Base-by-base conservation (phyloP, 1,139 yeast species). In the Lodderomyces beijingensis region DNA sequence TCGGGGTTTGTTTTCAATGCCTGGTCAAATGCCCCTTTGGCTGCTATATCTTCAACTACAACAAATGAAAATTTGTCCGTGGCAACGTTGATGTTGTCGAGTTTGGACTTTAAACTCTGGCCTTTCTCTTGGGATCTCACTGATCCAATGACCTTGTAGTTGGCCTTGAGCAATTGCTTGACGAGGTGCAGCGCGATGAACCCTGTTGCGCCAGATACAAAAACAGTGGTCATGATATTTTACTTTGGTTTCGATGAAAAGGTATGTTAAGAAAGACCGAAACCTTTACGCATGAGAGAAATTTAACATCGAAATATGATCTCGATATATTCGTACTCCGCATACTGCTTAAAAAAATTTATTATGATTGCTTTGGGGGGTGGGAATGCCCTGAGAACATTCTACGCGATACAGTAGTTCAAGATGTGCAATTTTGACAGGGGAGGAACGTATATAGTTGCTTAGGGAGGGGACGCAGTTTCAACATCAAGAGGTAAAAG, bases 151-250 rank as follows among this genome's bases (percentile, higher is more conserved):
- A 80, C 85, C 1, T 53, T 49, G 50, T 74, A 77, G 13, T 73
- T 76, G 34, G 56, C 56, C 9, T 55, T 49, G 20, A 59, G 39
- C 25, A 63, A 46, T 5, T 44, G 44, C 33, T 55, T 50, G 27
- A 60, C 60, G 11, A 73, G 63, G 44, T 76, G 77, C 33, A 71
- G 69, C 14, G 80, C 81, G 39, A 77, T 68, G 45, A 66, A 77
- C n/a, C 83, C 82, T 12, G 77, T 65, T n/a, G 77, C 79, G 3
- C 83, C 84, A 3, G 81, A 68, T 18, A 77, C 64, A 18, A 77
- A 63, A 20, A 72, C 70, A 37, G 48, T 47, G 16, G 30, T 15
- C 14, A 24, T 23, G 5, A 19, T 19, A 19, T 19, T 19, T 7
- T 8, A 19, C 10, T 7, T 19, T 19, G 21, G 7, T 19, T 19